Base-by-base conservation (phyloP, 768 basidiomycete species). In the Exidia glandulosa region DNA sequence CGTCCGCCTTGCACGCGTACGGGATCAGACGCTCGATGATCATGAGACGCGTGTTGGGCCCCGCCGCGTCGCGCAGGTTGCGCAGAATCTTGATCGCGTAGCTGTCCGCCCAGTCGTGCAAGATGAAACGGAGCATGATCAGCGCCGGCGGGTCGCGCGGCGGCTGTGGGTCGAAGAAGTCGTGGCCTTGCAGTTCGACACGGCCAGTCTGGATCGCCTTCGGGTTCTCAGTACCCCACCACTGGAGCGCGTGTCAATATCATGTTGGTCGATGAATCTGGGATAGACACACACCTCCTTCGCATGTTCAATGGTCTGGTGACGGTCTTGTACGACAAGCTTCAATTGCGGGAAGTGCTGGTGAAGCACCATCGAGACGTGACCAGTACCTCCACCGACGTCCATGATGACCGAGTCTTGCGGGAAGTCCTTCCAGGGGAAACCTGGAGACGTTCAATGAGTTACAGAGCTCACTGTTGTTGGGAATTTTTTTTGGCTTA, bases 351-450 rank as follows among this genome's bases (percentile, higher is more conserved):
- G 67, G 60, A 14, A 62, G 68, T 75, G 69, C 25, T 72, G 70
- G 19, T 72, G 76, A 36, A 80, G 73, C 45, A 72, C 63, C 73
- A 80, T 73, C 2, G 75, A 73, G 3, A 76, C 76, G 32, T 75
- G 77, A 16, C 86, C 86, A 33, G 87, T 81, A 2, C 86, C 86
- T 14, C 86, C 86, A 1, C 86, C 86, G 2, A 87, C 84, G 59
- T 88, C 86, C 3, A 87, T 79, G 13, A 87, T 72, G 2, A 81
- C 67, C 9, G 80, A 75, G 13, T 76, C 78, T n/a, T 67, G 66
- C 0, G 76, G 75, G 31, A 88, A 74, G 5, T 75, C 67, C 19
- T 71, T 65, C 81, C 86, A 88, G 41, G 81, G 76, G 64, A 84
- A 86, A 1, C 77, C 86, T 87, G 57, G 32, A 4, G 34, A 57